phyloP scores from a whole-genome alignment of 805 yeast species.

The Yarrowia sp. region DNA sequence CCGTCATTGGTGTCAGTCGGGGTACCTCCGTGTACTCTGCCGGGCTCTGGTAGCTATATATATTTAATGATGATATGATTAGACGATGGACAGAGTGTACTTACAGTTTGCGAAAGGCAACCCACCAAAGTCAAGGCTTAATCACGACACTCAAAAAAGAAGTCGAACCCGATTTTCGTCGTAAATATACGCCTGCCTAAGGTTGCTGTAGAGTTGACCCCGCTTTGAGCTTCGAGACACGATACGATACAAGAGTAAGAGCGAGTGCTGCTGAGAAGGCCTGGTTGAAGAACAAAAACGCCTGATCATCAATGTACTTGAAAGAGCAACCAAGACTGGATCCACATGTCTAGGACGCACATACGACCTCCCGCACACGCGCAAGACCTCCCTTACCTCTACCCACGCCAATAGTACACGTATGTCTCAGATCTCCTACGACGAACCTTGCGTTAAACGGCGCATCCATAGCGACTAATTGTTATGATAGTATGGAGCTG shows the following conservation, averaged over 20 bases:
- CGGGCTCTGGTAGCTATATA: constrained; percentile 17
- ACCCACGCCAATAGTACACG: constrained; percentile 2
- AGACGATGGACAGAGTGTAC: too few species aligned
- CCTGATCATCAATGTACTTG: too few species aligned
- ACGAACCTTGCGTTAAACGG: not conserved
- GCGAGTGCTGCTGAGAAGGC: too few species aligned
- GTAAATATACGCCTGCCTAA: not conserved
- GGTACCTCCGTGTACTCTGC: constrained; percentile 34
- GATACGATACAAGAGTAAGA: too few species aligned
- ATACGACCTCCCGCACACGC: not conserved
- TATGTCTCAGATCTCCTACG: constrained; percentile 3
- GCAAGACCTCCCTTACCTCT: not conserved
- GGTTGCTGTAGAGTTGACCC: not conserved
- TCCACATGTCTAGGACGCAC: too few species aligned
- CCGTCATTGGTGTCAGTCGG: constrained; percentile 35
- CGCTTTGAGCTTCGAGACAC: not conserved
- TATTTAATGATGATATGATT: constrained; percentile 10
- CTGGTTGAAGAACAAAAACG: too few species aligned
- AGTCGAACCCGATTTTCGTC: too few species aligned
- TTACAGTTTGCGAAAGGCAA: too few species aligned
- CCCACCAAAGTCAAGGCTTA: too few species aligned
- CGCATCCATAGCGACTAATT: not conserved
- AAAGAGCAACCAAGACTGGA: too few species aligned
- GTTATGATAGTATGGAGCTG: too few species aligned
- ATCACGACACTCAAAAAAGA: too few species aligned